Percentiles rank a stretch among this genome's conserved stretches.
These are phyloP conservation scores for Blastobotrys peoriensis DNA, from an alignment of 805 yeast genomes.

Conservation along the genomic window DNA sequence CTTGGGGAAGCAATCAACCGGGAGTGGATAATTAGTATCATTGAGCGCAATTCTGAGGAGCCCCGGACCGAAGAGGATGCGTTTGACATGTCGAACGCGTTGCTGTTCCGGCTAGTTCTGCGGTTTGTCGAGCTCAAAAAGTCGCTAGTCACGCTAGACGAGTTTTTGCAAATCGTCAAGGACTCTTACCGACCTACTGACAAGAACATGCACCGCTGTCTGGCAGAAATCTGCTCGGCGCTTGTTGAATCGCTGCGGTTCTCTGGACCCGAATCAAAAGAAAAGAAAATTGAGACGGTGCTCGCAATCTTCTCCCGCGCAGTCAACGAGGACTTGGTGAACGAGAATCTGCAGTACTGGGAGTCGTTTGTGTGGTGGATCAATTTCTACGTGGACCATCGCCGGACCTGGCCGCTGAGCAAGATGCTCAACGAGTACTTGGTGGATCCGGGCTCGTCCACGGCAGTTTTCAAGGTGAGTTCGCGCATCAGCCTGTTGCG, in stretches of 20 bases:
- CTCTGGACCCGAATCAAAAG: conserved; percentile 11
- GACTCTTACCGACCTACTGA: conserved; percentile 57
- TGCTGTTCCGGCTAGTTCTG: conserved; percentile 44
- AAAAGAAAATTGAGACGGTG: conserved; percentile 31
- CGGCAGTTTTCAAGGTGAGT: conserved; percentile 60
- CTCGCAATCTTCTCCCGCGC: conserved; percentile 33
- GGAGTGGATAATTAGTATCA: conserved; percentile 52
- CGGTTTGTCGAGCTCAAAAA: conserved; percentile 43
- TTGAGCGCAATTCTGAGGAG: conserved; percentile 54
- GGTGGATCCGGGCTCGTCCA: conserved; percentile 41
- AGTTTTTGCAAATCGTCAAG: conserved; percentile 46
- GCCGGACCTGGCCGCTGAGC: conserved; percentile 56
- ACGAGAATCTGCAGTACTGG: conserved; percentile 74
- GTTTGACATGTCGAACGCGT: conserved; percentile 60
- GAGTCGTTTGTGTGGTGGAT: conserved; percentile 64
- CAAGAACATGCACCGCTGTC: conserved; percentile 67
- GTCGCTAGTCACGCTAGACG: conserved; percentile 41
- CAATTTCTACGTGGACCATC: conserved; percentile 43
- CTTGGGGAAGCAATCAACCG: conserved; percentile 45
- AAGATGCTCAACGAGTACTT: conserved; percentile 41
- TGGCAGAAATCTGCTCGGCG: conserved; percentile 66
- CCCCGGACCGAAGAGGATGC: conserved; percentile 48
- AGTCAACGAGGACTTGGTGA: conserved; percentile 56
- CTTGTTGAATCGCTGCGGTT: conserved; percentile 37
- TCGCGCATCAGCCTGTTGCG: conserved; percentile 53